phyloP scores from a whole-genome alignment of 1,139 yeast genomes.

The Yamadazyma siamensis region DNA sequence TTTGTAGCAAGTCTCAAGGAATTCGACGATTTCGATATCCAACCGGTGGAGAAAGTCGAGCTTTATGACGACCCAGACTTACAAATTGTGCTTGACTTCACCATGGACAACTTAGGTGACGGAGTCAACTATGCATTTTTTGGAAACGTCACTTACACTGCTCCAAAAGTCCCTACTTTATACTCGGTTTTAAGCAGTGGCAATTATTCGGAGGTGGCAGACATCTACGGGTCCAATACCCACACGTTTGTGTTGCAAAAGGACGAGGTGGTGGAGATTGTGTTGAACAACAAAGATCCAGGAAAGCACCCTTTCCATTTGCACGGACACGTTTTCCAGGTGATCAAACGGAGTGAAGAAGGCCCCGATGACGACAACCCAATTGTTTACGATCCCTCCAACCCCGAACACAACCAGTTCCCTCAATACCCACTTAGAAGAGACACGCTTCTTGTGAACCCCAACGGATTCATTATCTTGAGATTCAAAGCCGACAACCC shows the following conservation, averaged over 20 bases:
- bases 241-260: conserved; percentile 67
- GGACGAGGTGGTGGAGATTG: conserved; percentile 65
- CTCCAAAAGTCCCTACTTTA: conserved; percentile 81
- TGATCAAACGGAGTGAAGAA: conserved; percentile 36
- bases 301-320: conserved; percentile 89
- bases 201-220: conserved; percentile 38
- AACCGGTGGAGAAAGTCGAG: conserved; percentile 51
- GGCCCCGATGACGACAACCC: conserved; percentile 36
- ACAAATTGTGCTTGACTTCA: conserved; percentile 60
- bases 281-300: conserved; percentile 66
- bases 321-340: conserved; percentile 78
- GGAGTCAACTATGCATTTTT: conserved; percentile 91
- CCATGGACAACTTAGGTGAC: conserved; percentile 73
- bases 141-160: conserved; percentile 73
- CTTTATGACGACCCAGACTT: conserved; percentile 65
- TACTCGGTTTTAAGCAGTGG: conserved; percentile 74
- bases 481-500: conserved; percentile 59
- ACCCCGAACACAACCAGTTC: conserved; percentile 27
- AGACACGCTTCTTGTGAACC: conserved; percentile 64
- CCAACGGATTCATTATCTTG: conserved; percentile 64
- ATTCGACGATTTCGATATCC: conserved; percentile 64
- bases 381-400: conserved; percentile 33
- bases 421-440: conserved; percentile 61
- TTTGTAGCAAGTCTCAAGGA: conserved; percentile 43
- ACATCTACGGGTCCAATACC: conserved; percentile 70